Base-by-base conservation (phyloP, 176 grass and related monocot species). In the Eremochloa ophiuroides region DNA sequence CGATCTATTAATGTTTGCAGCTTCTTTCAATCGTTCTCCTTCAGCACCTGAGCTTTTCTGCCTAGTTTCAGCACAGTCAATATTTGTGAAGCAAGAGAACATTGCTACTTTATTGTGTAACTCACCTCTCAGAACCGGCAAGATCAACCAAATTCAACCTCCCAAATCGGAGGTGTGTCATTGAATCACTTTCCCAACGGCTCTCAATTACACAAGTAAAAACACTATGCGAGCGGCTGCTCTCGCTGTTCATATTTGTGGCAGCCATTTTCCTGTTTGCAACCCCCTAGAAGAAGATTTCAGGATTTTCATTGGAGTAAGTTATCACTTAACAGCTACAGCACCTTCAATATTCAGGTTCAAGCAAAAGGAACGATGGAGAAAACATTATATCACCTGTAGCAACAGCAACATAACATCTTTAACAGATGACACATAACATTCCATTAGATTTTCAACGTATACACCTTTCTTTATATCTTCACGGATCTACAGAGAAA, bases 1-100 rank as follows among this genome's bases (percentile, higher is more conserved):
- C 12, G 95, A 97, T 92, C 90, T 94, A 77, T 92, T 97, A 47
- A 97, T 97, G 70, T 92, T 97, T 80, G 95, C 89, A 73, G 95
- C 95, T 92, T 97, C 95, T 86, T 97, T 97, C 82, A 97, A 82
- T 18, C 95, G 92, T 73, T 97, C 94, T 83, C 94, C 95, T 85
- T 94, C 95, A 48, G 92, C 92, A 62, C 92, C 95, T 60, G 94
- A 97, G 81, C 89, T 94, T 90, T 94, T 97, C 88, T 97, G 92
- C 89, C 94, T 97, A 91, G 78, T 88, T 84, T 63, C 41, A 79
- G 84, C 79, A 84, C 76, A 91, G 56, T 79, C 68, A 86, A 14
- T 82, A 76, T 71, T 76, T 84, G 30, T 60, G 11, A 88, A 85
- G 63, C 33, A 67, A 67, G 27, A 84, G 74, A 58, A 80, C 33